Evolutionary conservation across 805 yeast species (phyloP).

Genomic region (Osmozyma mogii): DNA sequence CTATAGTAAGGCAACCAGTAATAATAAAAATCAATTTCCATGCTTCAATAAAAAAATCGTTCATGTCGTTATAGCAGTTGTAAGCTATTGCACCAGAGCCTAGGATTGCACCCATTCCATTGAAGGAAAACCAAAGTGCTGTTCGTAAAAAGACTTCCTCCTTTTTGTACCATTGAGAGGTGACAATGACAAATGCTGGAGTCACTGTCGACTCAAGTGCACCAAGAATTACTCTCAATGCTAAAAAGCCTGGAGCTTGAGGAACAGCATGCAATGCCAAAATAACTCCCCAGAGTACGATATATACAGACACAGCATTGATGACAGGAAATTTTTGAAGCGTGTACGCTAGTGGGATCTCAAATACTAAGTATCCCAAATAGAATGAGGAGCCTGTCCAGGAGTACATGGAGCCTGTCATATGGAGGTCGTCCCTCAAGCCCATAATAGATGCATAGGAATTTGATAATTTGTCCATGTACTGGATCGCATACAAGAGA

Average conservation of each 20-base stretch:
- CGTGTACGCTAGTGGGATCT: constrained; percentile 37
- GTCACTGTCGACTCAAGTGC: constrained; percentile 6
- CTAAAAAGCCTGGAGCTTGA: constrained; percentile 7
- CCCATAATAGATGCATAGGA: constrained; percentile 65
- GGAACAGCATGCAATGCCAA: constrained; percentile 48
- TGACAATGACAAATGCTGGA: constrained; percentile 21
- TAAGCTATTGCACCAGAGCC: constrained; percentile 46
- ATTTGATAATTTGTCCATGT: constrained; percentile 49
- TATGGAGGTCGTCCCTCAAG: constrained; percentile 38
- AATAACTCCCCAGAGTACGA: constrained; percentile 58
- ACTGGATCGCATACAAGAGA: constrained; percentile 47
- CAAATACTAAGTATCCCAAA: constrained; percentile 55
- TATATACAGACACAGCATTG: constrained; percentile 38
- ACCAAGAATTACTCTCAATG: constrained; percentile 5
- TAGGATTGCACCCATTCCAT: constrained; percentile 28
- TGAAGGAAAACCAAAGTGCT: constrained; percentile 28
- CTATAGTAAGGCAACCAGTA: constrained; percentile 23
- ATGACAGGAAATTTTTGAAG: constrained; percentile 54
- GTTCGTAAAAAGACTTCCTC: constrained; percentile 28
- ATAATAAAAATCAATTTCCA: constrained; percentile 28
- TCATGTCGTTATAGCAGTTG: too few species aligned
- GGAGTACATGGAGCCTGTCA: constrained; percentile 15
- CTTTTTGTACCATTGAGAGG: constrained; percentile 50
- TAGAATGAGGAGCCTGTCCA: constrained; percentile 52
- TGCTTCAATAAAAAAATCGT: too few species aligned